Conservation (phyloP, 2,329 filamentous ascomycete species). For the Diaporthe sp. region DNA sequence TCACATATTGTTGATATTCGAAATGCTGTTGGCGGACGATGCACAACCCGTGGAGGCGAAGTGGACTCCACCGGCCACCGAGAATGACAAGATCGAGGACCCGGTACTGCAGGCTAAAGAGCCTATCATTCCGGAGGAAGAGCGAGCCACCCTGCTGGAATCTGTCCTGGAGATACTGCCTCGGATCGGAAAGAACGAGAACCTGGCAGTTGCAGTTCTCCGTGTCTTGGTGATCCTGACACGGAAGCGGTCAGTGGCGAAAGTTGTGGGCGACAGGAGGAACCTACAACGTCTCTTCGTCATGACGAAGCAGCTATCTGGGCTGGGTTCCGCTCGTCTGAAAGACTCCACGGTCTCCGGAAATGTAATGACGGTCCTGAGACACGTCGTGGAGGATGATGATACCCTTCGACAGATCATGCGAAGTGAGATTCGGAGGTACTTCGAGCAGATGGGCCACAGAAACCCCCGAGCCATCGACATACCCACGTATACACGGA, state of each 20-base stretch:
- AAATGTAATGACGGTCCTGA: slow-evolving; percentile 86
- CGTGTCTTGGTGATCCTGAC: slow-evolving; percentile 91
- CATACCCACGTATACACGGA: slow-evolving; percentile 79
- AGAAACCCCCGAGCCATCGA: slow-evolving; percentile 73
- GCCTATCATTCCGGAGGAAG: slow-evolving; percentile 72
- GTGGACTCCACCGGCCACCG: slow-evolving; percentile 73
- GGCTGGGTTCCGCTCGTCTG: slow-evolving; percentile 81
- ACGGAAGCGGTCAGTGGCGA: slow-evolving; percentile 80
- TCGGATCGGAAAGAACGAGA: slow-evolving; percentile 88
- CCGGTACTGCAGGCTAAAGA: slow-evolving; percentile 73
- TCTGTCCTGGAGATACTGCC: slow-evolving; percentile 87
- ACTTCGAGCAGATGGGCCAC: slow-evolving; percentile 71
- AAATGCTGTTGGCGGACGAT: slow-evolving; percentile 91
- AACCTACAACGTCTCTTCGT: slow-evolving; percentile 92
- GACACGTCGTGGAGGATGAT: slow-evolving; percentile 95
- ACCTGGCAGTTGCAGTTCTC: slow-evolving; percentile 84
- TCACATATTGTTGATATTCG: slow-evolving; percentile 89
- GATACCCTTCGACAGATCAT: slow-evolving; percentile 92
- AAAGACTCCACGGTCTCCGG: slow-evolving; percentile 65
- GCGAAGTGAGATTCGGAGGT: slow-evolving; percentile 86
- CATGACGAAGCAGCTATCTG: slow-evolving; percentile 93
- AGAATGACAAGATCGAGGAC: slow-evolving; percentile 63
- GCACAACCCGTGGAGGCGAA: slow-evolving; percentile 81
- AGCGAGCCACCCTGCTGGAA: slow-evolving; percentile 80
- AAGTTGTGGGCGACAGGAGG: slow-evolving; percentile 84